Base-by-base conservation (phyloP, 2,329 filamentous ascomycete species). In the Cladophialophora carrionii region DNA sequence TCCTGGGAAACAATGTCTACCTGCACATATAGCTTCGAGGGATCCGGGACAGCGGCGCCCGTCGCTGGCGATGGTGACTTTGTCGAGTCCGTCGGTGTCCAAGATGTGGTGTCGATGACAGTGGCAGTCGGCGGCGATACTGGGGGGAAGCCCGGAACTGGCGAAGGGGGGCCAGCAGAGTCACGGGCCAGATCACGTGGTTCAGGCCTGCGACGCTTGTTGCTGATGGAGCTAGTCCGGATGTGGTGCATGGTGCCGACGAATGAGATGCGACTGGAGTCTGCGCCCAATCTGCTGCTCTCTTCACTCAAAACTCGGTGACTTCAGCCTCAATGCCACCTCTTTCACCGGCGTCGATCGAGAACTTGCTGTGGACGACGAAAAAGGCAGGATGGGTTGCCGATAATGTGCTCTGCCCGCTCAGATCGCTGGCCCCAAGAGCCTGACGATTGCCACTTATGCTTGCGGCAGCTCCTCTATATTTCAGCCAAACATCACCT, bases 191-290 rank as follows among this genome's bases (percentile, higher is more conserved):
- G 26, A 34, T 8, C 57, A 49, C 52, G 49, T 59, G 53, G 37
- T 32, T 49, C 62, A 5, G 34, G 17, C 14, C 17, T 59, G 37
- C 37, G 14, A 24, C 32, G 46, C 24, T 41, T 31, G 10, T 14
- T 32, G 58, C 51, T 55, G 52, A 31, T 32, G 29, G 52, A 20
- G 46, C 58, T 65, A 65, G 53, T 52, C 58, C 57, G 20, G 31
- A 58, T 61, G 17, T 22, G 63, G 58, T 29, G 53, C 59, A 62
- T 65, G 43, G 34, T 62, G 41, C 22, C 55, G 62, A 57, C 51
- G 31, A 57, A 57, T 29, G 14, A 61, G 9, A 22, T 20, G 24
- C 52, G 5, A 10, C 12, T 32, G 17, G 12, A 14, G 20, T 17
- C 20, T 4, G 10, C 29, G 20, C 14, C 4, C 5, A 41, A n/a